These are phyloP conservation scores for Salvia rosmarinus DNA, from an alignment of 257 asterid genomes.

Conservation along the genomic window DNA sequence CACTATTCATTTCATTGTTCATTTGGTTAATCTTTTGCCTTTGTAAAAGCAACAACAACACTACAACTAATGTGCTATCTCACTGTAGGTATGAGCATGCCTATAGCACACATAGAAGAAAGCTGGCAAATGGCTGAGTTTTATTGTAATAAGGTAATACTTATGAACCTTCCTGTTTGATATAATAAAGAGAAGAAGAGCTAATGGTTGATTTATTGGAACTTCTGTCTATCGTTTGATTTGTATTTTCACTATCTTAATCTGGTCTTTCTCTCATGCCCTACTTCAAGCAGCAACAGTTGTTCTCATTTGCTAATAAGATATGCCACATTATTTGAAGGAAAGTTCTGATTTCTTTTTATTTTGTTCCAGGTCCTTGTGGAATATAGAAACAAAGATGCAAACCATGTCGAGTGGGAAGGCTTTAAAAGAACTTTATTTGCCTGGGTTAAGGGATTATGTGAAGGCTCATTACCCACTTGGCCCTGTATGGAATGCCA, in stretches of 20 bases:
- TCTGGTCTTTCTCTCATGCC: conserved; percentile 13
- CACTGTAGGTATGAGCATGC: conserved; percentile 89
- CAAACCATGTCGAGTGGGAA: conserved; percentile 92
- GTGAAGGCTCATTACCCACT: conserved; percentile 85
- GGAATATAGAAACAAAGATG: conserved; percentile 88
- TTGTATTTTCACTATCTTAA: neutral
- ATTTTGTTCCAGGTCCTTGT: conserved; percentile 68
- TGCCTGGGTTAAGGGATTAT: conserved; percentile 94
- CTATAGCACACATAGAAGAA: conserved; percentile 94
- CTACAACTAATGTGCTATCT: conserved; percentile 25
- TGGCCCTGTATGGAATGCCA: conserved; percentile 96
- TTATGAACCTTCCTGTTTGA: conserved; percentile 19
- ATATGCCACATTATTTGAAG: neutral
- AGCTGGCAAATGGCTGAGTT: conserved; percentile 99
- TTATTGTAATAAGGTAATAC: conserved; percentile 81
- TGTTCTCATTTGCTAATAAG: conserved; percentile 5
- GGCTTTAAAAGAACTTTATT: conserved; percentile 87
- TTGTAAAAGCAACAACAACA: neutral
- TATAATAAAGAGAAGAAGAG: conserved; percentile 5
- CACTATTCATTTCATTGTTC: conserved; percentile 10
- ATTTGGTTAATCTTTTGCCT: neutral
- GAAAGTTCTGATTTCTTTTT: conserved; percentile 16
- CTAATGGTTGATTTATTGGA: neutral
- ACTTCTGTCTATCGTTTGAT: neutral
- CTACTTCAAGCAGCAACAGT: conserved; percentile 7